Evolutionary conservation across 768 basidiomycete genomes (phyloP).

Genomic region (Glaciozyma martinii): DNA sequence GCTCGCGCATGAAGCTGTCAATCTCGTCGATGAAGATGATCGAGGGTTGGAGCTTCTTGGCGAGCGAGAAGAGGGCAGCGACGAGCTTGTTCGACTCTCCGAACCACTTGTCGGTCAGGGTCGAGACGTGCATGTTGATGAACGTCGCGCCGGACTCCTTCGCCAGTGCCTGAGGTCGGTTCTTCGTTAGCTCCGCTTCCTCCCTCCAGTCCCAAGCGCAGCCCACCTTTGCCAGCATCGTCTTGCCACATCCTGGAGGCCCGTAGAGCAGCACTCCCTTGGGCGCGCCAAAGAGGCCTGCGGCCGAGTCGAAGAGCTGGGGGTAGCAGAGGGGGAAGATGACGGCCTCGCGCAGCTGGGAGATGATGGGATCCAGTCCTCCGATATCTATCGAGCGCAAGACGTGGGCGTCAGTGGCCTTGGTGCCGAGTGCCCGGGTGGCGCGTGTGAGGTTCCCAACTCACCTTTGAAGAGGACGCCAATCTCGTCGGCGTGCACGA

Average conservation of each 20-base stretch:
- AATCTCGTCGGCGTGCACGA: conserved; percentile 88
- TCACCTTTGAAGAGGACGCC: conserved; percentile 61
- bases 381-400: conserved; percentile 60
- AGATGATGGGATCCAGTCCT: conserved; percentile 81
- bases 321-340: conserved; percentile 92
- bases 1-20: conserved; percentile 83
- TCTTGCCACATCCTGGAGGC: conserved; percentile 97
- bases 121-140: conserved; percentile 72
- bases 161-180: conserved; percentile 56
- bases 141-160: conserved; percentile 97
- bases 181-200: not conserved
- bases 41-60: conserved; percentile 81
- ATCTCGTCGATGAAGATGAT: conserved; percentile 99
- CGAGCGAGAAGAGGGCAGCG: conserved; percentile 75
- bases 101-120: conserved; percentile 55
- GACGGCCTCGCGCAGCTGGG: conserved; percentile 83
- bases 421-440: not conserved
- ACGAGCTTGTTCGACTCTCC: conserved; percentile 89
- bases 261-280: conserved; percentile 94
- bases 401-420: not conserved
- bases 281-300: conserved; percentile 76
- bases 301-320: conserved; percentile 66
- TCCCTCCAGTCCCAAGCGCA: not conserved
- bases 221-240: conserved; percentile 79
- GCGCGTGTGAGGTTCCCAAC: conserved; percentile 36